Evolutionary conservation across 208 protist genomes (phyloP), one percentile per base, ranked within the genome.

Genomic region (Leishmania tropica): DNA sequence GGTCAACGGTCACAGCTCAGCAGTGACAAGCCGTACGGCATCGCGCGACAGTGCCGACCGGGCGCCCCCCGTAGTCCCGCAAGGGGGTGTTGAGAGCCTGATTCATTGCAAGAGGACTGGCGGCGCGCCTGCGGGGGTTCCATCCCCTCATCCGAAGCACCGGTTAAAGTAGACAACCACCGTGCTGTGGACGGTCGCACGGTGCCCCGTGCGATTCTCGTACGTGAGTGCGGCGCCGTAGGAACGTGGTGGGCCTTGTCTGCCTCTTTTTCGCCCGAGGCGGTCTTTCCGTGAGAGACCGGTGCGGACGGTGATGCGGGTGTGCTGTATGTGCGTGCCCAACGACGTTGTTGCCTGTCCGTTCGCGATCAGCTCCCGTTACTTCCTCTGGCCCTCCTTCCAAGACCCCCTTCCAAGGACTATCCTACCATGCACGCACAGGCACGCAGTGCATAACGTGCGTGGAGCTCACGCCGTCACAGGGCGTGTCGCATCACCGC

Each of bases 1-100:
- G 45, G 78, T 76, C 5, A 56, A 76, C 74, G 78, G 37, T 35
- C 35, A 28, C n/a, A 40, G n/a, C 10, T 35, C 78, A 3, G 60
- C 83, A 1, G 65, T 76, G 35, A 54, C 64, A 10, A n/a, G 64
- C 21, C 83, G 72, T 47, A 81, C 53, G 13, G 83, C 73, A 28
- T 81, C 77, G 31, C 83, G 83, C 24, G 73, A 79, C 28, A 58
- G 81, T 42, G 21, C 42, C 24, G 40, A 60, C 56, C 40, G 48
- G 10, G 10, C 17, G 19, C 75, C 2, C 28, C 21, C 75, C 37
- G 40, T 51, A 47, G 75, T 28, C 24, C 28, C 28, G 13, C 51
- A 76, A 45, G n/a, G 37, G 8, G 75, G 56, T 65, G 75, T 35
- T 48, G 51, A 31, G 37, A 47, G 56, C 47, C 54, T 64, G 17